A percentile compares a stretch with the other conserved stretches of the same genome.
Evolutionary conservation across 306 rosid species (phyloP).

Genomic region (Casuarina glauca): DNA sequence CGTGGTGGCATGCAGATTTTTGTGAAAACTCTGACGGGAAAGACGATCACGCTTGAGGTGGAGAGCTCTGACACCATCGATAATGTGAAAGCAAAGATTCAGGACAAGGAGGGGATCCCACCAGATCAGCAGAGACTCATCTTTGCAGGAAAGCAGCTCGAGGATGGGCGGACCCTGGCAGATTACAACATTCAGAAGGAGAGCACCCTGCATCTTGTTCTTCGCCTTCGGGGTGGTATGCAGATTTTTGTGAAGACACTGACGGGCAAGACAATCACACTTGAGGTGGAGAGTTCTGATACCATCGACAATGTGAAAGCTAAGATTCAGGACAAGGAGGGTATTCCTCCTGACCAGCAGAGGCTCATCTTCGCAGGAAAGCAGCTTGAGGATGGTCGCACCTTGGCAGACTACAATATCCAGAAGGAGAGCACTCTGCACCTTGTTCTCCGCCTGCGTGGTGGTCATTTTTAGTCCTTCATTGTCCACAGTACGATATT

Average conservation of each 20-base stretch:
- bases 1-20: not conserved
- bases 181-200: not conserved
- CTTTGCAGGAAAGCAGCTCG: not conserved
- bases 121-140: no score
- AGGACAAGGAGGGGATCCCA: no score
- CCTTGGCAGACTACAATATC: no score
- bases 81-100: no score
- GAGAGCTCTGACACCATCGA: not conserved
- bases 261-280: not conserved
- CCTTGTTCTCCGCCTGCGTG: not conserved
- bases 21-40: not conserved
- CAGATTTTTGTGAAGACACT: not conserved
- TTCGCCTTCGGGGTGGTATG: not conserved
- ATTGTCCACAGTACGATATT: not conserved
- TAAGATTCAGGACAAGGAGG: no score
- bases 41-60: not conserved
- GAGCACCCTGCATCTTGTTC: not conserved
- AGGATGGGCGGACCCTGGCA: not conserved
- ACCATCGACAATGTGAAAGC: no score
- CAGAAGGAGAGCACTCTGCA: no score
- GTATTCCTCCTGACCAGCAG: no score
- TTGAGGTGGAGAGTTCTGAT: not conserved
- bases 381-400: no score
- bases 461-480: not conserved
- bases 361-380: no score